Base-by-base conservation (phyloP, 306 rosid genomes). In the Begonia peltatifolia region DNA sequence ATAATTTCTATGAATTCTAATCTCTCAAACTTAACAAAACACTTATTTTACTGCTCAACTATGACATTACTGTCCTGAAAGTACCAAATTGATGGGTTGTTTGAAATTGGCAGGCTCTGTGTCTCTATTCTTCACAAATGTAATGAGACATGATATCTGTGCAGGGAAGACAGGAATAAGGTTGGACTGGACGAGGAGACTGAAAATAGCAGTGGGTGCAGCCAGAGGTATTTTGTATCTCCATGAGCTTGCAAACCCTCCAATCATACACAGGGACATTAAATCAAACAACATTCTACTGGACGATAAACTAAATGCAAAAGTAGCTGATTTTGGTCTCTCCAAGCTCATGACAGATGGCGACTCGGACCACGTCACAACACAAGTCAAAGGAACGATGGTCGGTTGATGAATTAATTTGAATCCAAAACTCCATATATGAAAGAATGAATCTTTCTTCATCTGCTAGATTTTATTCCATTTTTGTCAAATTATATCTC, bases 201-300 rank as follows among this genome's bases (percentile, higher is more conserved):
- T 89, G 59, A 63, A 61, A 47, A 65, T 89, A 53, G 84, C 97
- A 61, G 46, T 84, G 77, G 97, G 83, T 55, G 70, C 97, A n/a
- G 76, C 95, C 23, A 84, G 71, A 70, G 97, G 95, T 54, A 80
- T 89, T 56, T 71, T 80, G 2, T 89, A 89, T 72, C 90, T 84
- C 59, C 97, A 89, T 53, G 82, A 84, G 3, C 95, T 84, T 64
- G 95, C 97, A 42, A 75, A 89, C 64, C 97, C 97, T 77, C 95
- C 97, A 14, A 80, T 89, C 73, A 79, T 75, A 75, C 97, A 89
- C 74, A 66, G 97, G 52, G 97, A 89, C 65, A 82, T 89, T 20
- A 89, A 89, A 72, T 81, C 97, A 53, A 84, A 72, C 51, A 89
- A 84, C 80, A 89, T 89, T 71, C 93, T 89, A 57, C 67, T 89